Percentiles rank a stretch among this genome's conserved stretches.
These are phyloP conservation scores for Mycena leptocephala DNA, from an alignment of 768 basidiomycete genomes.

Conservation along the genomic window DNA sequence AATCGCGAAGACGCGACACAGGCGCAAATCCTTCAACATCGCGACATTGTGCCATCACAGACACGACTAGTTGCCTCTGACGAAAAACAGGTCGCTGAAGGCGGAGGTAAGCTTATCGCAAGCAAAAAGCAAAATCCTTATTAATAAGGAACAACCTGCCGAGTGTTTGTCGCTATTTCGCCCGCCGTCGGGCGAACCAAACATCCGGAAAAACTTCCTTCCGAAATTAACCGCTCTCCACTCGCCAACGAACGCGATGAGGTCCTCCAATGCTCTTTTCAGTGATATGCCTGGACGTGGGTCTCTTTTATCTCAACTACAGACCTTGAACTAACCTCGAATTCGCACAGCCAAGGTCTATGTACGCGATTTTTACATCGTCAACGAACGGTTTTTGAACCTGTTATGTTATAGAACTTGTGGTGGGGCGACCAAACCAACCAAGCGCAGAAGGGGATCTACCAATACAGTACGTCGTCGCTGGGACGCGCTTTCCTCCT, in stretches of 20 bases:
- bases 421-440: slow-evolving; percentile 92
- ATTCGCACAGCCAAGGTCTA: slow-evolving; percentile 78
- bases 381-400: neutral
- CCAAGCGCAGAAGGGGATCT: slow-evolving; percentile 83
- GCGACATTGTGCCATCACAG: slow-evolving; percentile 52
- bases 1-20: slow-evolving; percentile 71
- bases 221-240: neutral
- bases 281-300: slow-evolving; percentile 91
- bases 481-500: neutral
- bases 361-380: slow-evolving; percentile 65
- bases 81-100: neutral
- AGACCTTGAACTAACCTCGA: neutral
- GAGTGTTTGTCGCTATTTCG: neutral
- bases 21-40: slow-evolving; percentile 78
- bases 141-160: neutral
- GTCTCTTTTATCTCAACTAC: slow-evolving; percentile 48
- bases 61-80: neutral
- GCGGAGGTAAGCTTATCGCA: neutral
- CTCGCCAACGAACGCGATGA: slow-evolving; percentile 62
- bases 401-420: slow-evolving; percentile 72
- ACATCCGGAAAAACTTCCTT: neutral
- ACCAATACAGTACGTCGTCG: slow-evolving; percentile 81
- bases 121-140: neutral
- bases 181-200: neutral
- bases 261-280: slow-evolving; percentile 70